Evolutionary conservation across 352 stramenopile genomes (phyloP).

Genomic region (Phytopythium sindhum): DNA sequence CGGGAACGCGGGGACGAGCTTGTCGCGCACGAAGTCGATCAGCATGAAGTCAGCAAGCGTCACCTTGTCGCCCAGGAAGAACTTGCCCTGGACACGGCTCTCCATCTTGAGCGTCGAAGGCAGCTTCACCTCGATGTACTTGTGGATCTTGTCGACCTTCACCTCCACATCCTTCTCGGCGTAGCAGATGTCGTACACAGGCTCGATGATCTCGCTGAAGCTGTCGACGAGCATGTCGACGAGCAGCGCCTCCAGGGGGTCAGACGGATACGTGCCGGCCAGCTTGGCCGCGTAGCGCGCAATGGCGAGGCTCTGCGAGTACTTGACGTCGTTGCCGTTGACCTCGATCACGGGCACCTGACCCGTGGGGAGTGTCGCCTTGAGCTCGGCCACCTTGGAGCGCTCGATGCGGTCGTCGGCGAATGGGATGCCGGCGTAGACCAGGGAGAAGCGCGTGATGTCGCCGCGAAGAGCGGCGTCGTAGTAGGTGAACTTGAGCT

Average conservation of each 20-base stretch:
- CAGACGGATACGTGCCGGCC: slow-evolving; percentile 18
- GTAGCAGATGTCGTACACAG: slow-evolving; percentile 25
- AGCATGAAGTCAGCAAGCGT: slow-evolving; percentile 12
- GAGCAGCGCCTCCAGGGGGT: slow-evolving; percentile 14
- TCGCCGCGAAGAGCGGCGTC: slow-evolving; percentile 38
- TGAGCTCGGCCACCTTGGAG: slow-evolving; percentile 27
- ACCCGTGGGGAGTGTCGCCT: slow-evolving; percentile 33
- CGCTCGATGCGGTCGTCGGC: slow-evolving; percentile 23
- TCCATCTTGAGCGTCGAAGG: slow-evolving; percentile 40
- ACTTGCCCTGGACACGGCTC: slow-evolving; percentile 41
- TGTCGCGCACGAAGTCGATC: slow-evolving; percentile 5
- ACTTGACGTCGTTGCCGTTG: slow-evolving; percentile 14
- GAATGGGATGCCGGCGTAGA: slow-evolving; percentile 34
- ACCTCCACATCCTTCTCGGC: slow-evolving; percentile 23
- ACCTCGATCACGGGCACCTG: slow-evolving; percentile 36
- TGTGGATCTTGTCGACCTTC: slow-evolving; percentile 43
- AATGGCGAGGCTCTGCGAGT: slow-evolving; percentile 40
- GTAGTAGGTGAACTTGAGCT: slow-evolving; percentile 66
- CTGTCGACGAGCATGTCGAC: slow-evolving; percentile 26
- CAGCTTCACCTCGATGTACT: slow-evolving; percentile 31
- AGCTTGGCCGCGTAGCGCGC: slow-evolving; percentile 5
- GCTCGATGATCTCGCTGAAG: slow-evolving; percentile 33
- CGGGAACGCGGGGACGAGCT: background rate
- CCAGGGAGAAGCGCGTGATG: slow-evolving; percentile 39
- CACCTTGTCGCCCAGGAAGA: slow-evolving; percentile 14